A percentile compares a stretch with the other conserved stretches of the same genome.
Evolutionary conservation across 345 rosid genomes (phyloP).

Genomic region (Populus deltoides): DNA sequence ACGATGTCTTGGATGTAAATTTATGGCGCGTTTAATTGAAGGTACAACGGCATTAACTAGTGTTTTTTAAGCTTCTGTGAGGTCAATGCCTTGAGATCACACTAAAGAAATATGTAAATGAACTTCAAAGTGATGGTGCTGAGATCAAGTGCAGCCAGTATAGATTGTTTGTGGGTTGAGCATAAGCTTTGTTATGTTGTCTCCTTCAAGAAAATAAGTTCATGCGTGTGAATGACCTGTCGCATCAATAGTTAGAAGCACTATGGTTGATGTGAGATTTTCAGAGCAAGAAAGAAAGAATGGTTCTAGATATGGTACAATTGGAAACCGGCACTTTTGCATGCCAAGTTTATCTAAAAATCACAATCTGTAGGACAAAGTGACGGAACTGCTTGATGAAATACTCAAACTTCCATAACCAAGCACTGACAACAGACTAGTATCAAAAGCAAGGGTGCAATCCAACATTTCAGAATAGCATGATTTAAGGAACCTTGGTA

Average conservation of each 20-base stretch:
- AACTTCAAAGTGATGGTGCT: background rate
- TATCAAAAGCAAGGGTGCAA: background rate
- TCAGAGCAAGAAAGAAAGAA: background rate
- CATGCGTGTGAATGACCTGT: background rate
- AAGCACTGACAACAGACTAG: background rate
- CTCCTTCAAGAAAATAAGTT: background rate
- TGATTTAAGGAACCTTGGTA: background rate
- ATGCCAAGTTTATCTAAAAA: background rate
- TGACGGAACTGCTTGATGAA: background rate
- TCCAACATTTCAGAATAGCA: background rate
- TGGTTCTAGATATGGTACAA: background rate
- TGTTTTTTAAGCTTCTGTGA: background rate
- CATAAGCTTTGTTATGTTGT: background rate
- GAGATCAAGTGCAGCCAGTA: background rate
- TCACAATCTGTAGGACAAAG: background rate
- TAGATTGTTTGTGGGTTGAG: background rate
- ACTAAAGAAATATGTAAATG: background rate
- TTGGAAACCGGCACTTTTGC: background rate
- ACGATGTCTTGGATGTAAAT: background rate
- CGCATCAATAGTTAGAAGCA: background rate
- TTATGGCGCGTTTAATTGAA: background rate
- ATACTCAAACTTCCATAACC: background rate
- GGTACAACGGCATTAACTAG: background rate
- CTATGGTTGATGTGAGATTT: background rate
- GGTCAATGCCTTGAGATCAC: background rate